These are phyloP conservation scores for Hippophae tibetana DNA, from an alignment of 306 rosid species.

Conservation along the genomic window DNA sequence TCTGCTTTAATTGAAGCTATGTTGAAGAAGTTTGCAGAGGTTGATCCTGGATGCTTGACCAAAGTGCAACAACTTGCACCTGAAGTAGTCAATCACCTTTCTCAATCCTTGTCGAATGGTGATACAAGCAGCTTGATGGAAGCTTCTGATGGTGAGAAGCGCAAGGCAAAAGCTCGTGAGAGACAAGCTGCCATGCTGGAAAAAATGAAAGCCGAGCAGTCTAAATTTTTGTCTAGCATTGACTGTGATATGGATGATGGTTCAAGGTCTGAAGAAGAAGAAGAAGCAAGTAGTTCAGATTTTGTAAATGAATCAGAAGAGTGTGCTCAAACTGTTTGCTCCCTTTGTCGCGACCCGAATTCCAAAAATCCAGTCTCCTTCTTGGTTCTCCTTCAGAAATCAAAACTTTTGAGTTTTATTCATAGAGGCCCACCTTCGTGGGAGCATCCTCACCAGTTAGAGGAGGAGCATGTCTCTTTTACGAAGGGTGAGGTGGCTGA, in stretches of 20 bases:
- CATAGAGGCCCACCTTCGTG: conserved; percentile 68
- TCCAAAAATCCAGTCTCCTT: conserved; percentile 62
- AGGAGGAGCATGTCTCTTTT: conserved; percentile 29
- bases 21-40: conserved; percentile 77
- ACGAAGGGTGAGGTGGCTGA: conserved; percentile 27
- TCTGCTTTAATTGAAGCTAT: conserved; percentile 55
- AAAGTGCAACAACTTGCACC: conserved; percentile 72
- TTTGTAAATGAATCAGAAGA: conserved; percentile 41
- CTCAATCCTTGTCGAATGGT: conserved; percentile 34
- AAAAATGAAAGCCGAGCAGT: conserved; percentile 87
- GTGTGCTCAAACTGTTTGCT: conserved; percentile 66
- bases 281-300: conserved; percentile 30
- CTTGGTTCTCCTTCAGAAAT: conserved; percentile 86
- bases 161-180: conserved; percentile 93
- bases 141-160: conserved; percentile 72
- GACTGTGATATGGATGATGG: conserved; percentile 47
- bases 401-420: conserved; percentile 82
- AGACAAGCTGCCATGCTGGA: conserved; percentile 92
- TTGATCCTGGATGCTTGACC: conserved; percentile 61
- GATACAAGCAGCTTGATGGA: conserved; percentile 29
- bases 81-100: conserved; percentile 40
- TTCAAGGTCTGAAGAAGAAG: conserved; percentile 31
- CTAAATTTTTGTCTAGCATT: conserved; percentile 72
- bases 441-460: conserved; percentile 39
- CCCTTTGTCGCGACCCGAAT: conserved; percentile 78